Conservation (phyloP, 192 early-diverging fungal genomes). For the Coemansia sp. region DNA sequence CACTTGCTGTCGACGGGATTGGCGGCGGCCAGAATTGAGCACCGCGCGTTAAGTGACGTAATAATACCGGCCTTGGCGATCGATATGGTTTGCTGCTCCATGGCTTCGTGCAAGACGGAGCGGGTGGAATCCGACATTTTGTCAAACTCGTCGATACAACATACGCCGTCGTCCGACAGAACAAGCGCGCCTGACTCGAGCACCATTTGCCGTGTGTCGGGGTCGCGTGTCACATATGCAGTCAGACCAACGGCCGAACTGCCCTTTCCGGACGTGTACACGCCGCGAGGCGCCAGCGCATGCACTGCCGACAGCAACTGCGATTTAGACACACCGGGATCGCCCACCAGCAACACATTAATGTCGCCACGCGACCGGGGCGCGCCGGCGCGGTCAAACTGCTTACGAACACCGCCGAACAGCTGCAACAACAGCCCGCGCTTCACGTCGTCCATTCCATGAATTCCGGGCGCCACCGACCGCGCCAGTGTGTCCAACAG, state of each 20-base stretch:
- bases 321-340: constrained; percentile 95
- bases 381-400: constrained; percentile 64
- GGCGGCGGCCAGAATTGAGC: constrained; percentile 90
- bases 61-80: constrained; percentile 99
- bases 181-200: constrained; percentile 96
- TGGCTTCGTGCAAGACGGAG: constrained; percentile 95
- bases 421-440: constrained; percentile 92
- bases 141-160: constrained; percentile 99
- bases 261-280: constrained; percentile 97
- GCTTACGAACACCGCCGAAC: constrained; percentile 94
- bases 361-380: constrained; percentile 83
- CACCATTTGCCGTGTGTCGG: constrained; percentile 92
- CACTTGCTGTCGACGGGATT: constrained; percentile 94
- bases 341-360: constrained; percentile 92
- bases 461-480: constrained; percentile 93
- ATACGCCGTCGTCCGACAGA: constrained; percentile 91
- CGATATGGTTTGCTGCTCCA: constrained; percentile 99
- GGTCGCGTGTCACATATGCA: constrained; percentile 91
- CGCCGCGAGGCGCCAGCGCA: constrained; percentile 88
- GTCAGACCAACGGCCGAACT: constrained; percentile 95
- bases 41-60: constrained; percentile 94
- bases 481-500: constrained; percentile 80
- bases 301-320: constrained; percentile 91
- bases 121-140: constrained; percentile 96
- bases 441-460: constrained; percentile 96